Evolutionary conservation across 2,329 filamentous ascomycete genomes (phyloP).

Genomic region (Magnaporthales sp.): DNA sequence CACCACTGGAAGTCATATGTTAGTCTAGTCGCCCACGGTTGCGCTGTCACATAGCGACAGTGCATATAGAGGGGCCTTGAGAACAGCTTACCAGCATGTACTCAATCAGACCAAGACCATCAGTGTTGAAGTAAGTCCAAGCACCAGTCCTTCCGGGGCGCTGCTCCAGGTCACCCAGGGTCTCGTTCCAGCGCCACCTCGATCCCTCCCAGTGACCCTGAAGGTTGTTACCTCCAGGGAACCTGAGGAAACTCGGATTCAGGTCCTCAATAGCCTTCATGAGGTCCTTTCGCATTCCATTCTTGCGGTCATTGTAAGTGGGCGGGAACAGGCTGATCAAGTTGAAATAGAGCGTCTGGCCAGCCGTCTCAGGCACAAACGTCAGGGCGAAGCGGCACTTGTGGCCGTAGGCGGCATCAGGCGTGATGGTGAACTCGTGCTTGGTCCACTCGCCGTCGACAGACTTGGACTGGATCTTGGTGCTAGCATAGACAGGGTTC

Average conservation of each 20-base stretch:
- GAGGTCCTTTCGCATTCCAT: slow-evolving; percentile 49
- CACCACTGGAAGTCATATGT: not conserved
- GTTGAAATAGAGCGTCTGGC: slow-evolving; percentile 40
- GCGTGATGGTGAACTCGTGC: slow-evolving; percentile 43
- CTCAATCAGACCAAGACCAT: slow-evolving; percentile 54
- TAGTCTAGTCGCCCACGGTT: no score
- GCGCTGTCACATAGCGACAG: no score
- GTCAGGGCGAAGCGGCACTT: not conserved
- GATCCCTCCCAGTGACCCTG: slow-evolving; percentile 33
- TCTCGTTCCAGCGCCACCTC: slow-evolving; percentile 44
- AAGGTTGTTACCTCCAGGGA: slow-evolving; percentile 58
- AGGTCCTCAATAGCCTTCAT: slow-evolving; percentile 40
- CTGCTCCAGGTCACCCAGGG: slow-evolving; percentile 41
- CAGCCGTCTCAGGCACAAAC: slow-evolving; percentile 24
- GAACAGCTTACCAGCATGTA: slow-evolving; percentile 37
- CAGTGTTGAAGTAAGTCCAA: slow-evolving; percentile 53
- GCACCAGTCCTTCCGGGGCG: slow-evolving; percentile 46
- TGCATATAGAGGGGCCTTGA: not conserved
- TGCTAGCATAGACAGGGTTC: slow-evolving; percentile 22
- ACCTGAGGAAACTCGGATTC: slow-evolving; percentile 50
- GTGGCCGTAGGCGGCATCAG: slow-evolving; percentile 29
- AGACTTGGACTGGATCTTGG: slow-evolving; percentile 35
- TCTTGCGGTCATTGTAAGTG: slow-evolving; percentile 47
- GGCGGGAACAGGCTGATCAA: slow-evolving; percentile 52
- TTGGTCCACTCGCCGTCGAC: slow-evolving; percentile 38